Evolutionary conservation across 2,329 filamentous ascomycete species (phyloP), one percentile per base, ranked within the genome.

Genomic region (Pseudogymnoascus sp.): DNA sequence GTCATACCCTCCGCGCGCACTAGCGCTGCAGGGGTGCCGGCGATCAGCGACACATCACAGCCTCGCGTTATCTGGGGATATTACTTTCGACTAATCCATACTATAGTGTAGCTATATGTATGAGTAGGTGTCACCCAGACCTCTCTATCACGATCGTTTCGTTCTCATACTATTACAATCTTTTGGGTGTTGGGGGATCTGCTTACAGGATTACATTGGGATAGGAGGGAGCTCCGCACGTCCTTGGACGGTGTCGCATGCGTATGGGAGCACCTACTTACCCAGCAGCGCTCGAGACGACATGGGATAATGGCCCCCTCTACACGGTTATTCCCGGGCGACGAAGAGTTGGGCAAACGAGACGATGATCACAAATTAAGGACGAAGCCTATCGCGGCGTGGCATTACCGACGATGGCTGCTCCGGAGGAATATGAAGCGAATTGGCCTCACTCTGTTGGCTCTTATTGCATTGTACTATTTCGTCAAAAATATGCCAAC

Each of bases 271-370:
- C 45, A 52, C 30, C 26, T 30, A 30, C n/a, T 6, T 30, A 52
- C 26, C 26, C 26, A 33, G 45, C 26, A 33, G 26, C 45, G n/a
- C 26, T 52, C 45, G 45, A 33, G 45, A 33, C 9, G 26, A 52
- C 15, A 33, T 52, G 26, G 45, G 45, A 69, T 48, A 39, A 77
- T 77, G 75, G 64, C 69, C 58, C 65, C 70, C 56, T 63, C 72
- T 71, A 75, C 69, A 65, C 71, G 71, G 66, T 69, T 76, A 18
- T 75, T 79, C 63, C 70, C 74, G 21, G 76, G 74, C 61, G 83
- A 86, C 68, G 82, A 83, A 72, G 82, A 85, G 75, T 75, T 84
- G 61, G 82, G 82, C 61, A 86, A 85, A 72, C 82, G 82, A 68
- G 79, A 86, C 70, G 83, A 86, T 70, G 82, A 85, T 70, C 79